phyloP scores from a whole-genome alignment of 768 basidiomycete species.

The Boletus subcaerulescens region DNA sequence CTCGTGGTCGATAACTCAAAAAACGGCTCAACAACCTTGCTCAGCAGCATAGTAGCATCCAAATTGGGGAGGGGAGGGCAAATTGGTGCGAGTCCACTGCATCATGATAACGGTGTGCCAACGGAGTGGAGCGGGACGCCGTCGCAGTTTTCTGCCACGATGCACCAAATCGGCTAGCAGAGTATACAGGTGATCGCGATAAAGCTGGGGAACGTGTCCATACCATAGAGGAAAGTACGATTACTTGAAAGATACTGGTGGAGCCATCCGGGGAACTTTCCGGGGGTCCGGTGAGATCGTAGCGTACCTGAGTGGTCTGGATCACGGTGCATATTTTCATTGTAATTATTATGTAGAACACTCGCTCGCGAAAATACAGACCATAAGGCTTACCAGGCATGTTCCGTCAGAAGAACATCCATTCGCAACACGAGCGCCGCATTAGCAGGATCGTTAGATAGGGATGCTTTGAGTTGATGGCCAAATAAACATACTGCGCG shows the following conservation, averaged over 20 bases:
- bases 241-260: background rate
- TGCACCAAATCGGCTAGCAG: background rate
- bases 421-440: no score
- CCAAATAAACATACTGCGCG: background rate
- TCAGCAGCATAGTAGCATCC: background rate
- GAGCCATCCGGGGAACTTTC: background rate
- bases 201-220: constrained; percentile 4
- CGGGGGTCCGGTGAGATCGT: background rate
- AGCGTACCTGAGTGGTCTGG: background rate
- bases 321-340: background rate
- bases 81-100: background rate
- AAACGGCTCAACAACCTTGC: background rate
- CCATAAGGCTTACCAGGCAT: no score
- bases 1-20: background rate
- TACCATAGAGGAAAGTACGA: background rate
- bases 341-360: no score
- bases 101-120: background rate
- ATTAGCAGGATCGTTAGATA: background rate
- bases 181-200: constrained; percentile 1
- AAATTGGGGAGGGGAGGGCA: background rate
- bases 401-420: no score
- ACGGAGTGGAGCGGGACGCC: constrained; percentile 2
- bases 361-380: no score
- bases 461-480: background rate
- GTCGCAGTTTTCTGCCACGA: background rate